Base-by-base conservation (phyloP, 2,329 filamentous ascomycete genomes). In the Cyclaneusma minus region DNA sequence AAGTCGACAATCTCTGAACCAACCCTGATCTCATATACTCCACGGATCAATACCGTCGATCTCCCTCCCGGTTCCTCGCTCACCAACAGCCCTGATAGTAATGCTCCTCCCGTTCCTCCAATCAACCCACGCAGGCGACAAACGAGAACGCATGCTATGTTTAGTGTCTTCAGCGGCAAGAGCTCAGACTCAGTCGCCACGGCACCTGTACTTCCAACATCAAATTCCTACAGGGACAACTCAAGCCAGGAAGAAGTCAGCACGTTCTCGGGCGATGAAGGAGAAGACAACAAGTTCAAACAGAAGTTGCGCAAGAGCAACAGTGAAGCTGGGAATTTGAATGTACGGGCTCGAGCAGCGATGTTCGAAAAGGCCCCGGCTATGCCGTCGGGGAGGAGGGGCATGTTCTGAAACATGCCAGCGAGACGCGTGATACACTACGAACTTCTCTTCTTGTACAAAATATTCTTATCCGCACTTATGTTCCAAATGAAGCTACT, bases 1-100 rank as follows among this genome's bases (percentile, higher is more conserved):
- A 48, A 48, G 24, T 36, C 39, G 7, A 42, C 46, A 2, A 48
- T 48, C 14, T 48, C 45, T 3, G 45, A 48, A 16, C 45, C 45
- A 12, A 42, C 26, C 22, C 40, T 48, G 16, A 26, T 48, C 16
- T 47, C 43, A 10, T 43, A 41, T 8, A 48, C 45, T 13, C 47
- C 42, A 4, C 39, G 40, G 26, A 32, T 47, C 15, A 36, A 38
- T n/a, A 46, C 44, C 6, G 36, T 47, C 9, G 36, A 42, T 14
- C 37, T 48, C n/a, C 41, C 42, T 16, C 35, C 41, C 7, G 42
- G 42, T 24, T 32, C 37, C 8, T 41, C 39, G 14, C 37, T 45
- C 13, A 26, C 38, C 14, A 47, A 44, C 18, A 40, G 40, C 7
- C 31, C 27, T 13, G 36, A 40, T 6, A 13, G 26, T n/a, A 27